Conservation (phyloP, 2,329 filamentous ascomycete species). For the Chaetomium olivaceum region DNA sequence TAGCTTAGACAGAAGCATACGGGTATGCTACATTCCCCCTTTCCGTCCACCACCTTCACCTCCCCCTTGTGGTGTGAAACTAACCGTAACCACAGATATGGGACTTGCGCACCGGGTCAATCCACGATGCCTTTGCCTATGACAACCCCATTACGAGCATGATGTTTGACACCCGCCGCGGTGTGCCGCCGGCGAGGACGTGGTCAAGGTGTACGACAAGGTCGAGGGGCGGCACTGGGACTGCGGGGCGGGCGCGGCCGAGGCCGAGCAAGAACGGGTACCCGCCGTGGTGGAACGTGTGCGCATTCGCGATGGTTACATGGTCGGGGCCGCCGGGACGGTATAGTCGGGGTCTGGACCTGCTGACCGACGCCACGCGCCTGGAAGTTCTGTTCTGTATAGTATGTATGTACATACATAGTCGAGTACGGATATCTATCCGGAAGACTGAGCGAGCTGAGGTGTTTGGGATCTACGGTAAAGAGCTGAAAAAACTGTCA, state of each 20-base stretch:
- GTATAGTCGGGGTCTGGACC: slow-evolving; percentile 87
- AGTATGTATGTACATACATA: slow-evolving; percentile 5
- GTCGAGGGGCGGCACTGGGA: slow-evolving; percentile 95
- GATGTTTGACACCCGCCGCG: slow-evolving; percentile 93
- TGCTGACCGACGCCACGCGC: slow-evolving; percentile 48
- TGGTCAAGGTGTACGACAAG: slow-evolving; percentile 98
- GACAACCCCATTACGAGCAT: slow-evolving; percentile 89
- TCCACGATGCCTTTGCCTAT: slow-evolving; percentile 94
- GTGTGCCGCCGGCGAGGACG: slow-evolving; percentile 83
- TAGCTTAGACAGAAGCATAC: slow-evolving; percentile 86
- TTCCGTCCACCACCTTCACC: neutral
- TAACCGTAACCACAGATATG: slow-evolving; percentile 70
- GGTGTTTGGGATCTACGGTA: neutral
- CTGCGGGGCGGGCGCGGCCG: slow-evolving; percentile 78
- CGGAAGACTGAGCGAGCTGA: neutral
- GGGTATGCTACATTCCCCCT: slow-evolving; percentile 62
- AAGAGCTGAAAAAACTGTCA: slow-evolving; percentile 1
- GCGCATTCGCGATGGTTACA: slow-evolving; percentile 87
- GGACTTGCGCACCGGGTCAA: slow-evolving; percentile 94
- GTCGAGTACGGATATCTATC: slow-evolving; percentile 6
- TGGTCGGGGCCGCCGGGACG: slow-evolving; percentile 84
- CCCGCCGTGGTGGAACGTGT: slow-evolving; percentile 79
- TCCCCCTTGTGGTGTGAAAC: neutral
- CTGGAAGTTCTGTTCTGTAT: neutral
- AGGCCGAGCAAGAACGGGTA: slow-evolving; percentile 64